phyloP scores from a whole-genome alignment of 2,329 filamentous ascomycete species.

The Dactylellina drechsleri region DNA sequence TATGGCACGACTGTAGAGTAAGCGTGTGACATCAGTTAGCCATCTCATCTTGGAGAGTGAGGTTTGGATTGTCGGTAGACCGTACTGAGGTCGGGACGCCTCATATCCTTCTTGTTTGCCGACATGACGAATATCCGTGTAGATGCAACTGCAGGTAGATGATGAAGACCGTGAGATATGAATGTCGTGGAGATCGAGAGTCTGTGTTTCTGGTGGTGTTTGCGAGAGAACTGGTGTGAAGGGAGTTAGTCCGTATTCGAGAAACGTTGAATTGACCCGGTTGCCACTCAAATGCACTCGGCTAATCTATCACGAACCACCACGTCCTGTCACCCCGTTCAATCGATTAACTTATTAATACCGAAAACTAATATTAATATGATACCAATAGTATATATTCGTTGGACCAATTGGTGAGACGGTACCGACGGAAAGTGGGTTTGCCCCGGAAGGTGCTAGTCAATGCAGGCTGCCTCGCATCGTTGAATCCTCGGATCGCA shows the following conservation, averaged over 20 bases:
- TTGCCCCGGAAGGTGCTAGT: too few relatives aligned
- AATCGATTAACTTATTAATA: background rate
- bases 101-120: slow-evolving; percentile 49
- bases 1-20: slow-evolving; percentile 36
- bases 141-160: too few relatives aligned
- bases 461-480: too few relatives aligned
- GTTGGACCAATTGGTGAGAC: background rate
- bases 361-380: background rate
- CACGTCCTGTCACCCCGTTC: too few relatives aligned
- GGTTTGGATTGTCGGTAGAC: background rate
- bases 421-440: background rate
- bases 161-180: too few relatives aligned
- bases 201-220: background rate
- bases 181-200: too few relatives aligned
- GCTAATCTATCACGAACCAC: too few relatives aligned
- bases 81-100: slow-evolving; percentile 49
- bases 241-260: background rate
- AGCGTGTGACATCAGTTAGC: slow-evolving; percentile 29
- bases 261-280: too few relatives aligned
- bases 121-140: slow-evolving; percentile 26
- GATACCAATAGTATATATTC: background rate
- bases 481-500: too few relatives aligned
- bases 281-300: background rate
- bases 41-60: background rate
- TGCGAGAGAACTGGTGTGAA: background rate